Percentiles rank a stretch among this genome's conserved stretches.
Evolutionary conservation across 2,329 filamentous ascomycete genomes (phyloP).

Genomic region (Trichoderma koningii): DNA sequence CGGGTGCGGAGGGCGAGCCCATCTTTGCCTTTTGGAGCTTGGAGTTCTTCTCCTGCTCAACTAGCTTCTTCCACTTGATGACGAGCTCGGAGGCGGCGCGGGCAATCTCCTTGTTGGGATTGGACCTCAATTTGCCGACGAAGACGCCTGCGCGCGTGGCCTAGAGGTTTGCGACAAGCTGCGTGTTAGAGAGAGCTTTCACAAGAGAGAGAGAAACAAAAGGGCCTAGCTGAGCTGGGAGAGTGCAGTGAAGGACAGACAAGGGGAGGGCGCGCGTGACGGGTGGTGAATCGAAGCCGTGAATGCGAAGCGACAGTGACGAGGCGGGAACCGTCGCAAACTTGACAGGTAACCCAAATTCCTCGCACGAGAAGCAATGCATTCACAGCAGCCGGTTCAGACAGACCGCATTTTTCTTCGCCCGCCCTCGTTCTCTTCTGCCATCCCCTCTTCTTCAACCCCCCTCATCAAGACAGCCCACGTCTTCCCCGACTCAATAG

Average conservation of each 20-base stretch:
- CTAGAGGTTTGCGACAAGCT: conserved; percentile 41
- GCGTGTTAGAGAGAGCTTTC: background rate
- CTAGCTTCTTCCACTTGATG: conserved; percentile 79
- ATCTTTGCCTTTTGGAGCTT: conserved; percentile 48
- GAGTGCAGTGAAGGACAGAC: background rate
- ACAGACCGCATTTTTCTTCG: background rate
- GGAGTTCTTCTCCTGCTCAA: conserved; percentile 63
- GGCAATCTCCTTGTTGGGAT: conserved; percentile 79
- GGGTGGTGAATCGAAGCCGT: background rate
- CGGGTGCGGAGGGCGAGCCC: conserved; percentile 38
- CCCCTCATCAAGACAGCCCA: no score
- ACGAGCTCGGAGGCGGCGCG: conserved; percentile 80
- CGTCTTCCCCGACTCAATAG: no score
- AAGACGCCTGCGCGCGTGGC: conserved; percentile 88
- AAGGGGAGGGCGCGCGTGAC: background rate
- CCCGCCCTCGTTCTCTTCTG: background rate
- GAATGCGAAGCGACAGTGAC: conserved; percentile 13
- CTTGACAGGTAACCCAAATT: conserved; percentile 14
- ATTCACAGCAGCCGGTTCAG: background rate
- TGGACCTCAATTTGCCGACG: conserved; percentile 77
- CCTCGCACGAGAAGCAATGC: background rate
- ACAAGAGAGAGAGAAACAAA: background rate
- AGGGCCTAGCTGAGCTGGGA: background rate
- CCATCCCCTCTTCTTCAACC: background rate
- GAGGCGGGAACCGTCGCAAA: background rate